These are phyloP conservation scores for Hyphopichia buzzinii DNA, from an alignment of 1,139 yeast species.

Conservation along the genomic window DNA sequence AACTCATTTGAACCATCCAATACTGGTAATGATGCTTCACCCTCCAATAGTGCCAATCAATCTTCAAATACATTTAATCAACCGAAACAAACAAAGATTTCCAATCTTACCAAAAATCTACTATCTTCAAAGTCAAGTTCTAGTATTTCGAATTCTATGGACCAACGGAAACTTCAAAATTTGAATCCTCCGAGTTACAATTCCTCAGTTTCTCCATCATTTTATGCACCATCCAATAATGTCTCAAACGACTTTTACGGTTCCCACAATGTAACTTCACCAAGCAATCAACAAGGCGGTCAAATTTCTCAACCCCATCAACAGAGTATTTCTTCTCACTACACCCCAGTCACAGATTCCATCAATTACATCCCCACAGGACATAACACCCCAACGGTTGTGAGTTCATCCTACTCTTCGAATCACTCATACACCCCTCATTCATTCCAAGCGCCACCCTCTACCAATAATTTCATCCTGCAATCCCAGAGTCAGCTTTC, in stretches of 20 bases:
- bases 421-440: conserved; percentile 39
- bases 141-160: conserved; percentile 1
- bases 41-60: neutral
- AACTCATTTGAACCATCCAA: conserved; percentile 1
- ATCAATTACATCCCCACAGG: conserved; percentile 41
- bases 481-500: conserved; percentile 3
- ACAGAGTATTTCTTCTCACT: conserved; percentile 3
- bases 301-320: conserved; percentile 2
- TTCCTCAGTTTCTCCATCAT: conserved; percentile 1
- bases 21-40: neutral
- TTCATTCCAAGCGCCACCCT: conserved; percentile 14
- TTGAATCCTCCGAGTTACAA: conserved; percentile 4
- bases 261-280: neutral
- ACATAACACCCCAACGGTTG: conserved; percentile 57
- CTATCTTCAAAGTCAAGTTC: conserved; percentile 16
- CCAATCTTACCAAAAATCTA: conserved; percentile 41
- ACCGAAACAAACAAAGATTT: conserved; percentile 18
- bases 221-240: neutral
- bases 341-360: conserved; percentile 19
- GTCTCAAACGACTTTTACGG: neutral
- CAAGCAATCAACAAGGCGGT: neutral
- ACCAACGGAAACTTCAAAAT: conserved; percentile 5
- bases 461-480: conserved; percentile 12
- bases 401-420: conserved; percentile 48
- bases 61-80: neutral